Percentiles rank a stretch among this genome's conserved stretches.
These are phyloP conservation scores for Chalaropsis ovoidea DNA, from an alignment of 2,329 filamentous ascomycete genomes.

Conservation along the genomic window DNA sequence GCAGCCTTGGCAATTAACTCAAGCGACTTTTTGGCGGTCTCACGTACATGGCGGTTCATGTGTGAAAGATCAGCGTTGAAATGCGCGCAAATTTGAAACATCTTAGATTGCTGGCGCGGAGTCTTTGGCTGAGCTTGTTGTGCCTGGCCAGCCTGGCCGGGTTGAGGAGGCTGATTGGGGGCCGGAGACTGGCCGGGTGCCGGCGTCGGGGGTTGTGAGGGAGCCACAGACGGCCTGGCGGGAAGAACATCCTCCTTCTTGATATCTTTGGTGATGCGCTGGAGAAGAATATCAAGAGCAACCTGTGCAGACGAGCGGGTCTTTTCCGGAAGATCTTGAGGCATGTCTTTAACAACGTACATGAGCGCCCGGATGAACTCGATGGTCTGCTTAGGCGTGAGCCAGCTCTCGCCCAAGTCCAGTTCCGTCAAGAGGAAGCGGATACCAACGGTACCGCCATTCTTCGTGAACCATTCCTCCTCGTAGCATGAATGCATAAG, in stretches of 20 bases:
- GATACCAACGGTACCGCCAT: slow-evolving; percentile 83
- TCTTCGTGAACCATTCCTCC: slow-evolving; percentile 98
- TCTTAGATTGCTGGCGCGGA: slow-evolving; percentile 38
- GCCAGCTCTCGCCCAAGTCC: slow-evolving; percentile 73
- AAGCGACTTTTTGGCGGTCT: slow-evolving; percentile 72
- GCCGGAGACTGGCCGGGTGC: slow-evolving; percentile 33
- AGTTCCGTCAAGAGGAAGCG: slow-evolving; percentile 76
- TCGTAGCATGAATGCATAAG: slow-evolving; percentile 95
- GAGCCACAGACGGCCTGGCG: neutral
- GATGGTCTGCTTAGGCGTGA: slow-evolving; percentile 61
- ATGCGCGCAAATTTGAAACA: slow-evolving; percentile 63
- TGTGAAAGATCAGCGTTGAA: slow-evolving; percentile 84
- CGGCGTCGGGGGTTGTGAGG: slow-evolving; percentile 26
- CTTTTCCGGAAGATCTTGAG: slow-evolving; percentile 80
- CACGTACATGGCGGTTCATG: slow-evolving; percentile 89
- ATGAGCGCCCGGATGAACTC: slow-evolving; percentile 87
- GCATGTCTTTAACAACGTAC: slow-evolving; percentile 98
- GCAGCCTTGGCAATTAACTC: slow-evolving; percentile 70
- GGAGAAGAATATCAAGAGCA: slow-evolving; percentile 69
- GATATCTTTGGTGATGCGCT: slow-evolving; percentile 65
- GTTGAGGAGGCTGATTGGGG: slow-evolving; percentile 30
- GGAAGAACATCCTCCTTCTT: slow-evolving; percentile 64
- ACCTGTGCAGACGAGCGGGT: slow-evolving; percentile 74
- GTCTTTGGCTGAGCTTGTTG: slow-evolving; percentile 40
- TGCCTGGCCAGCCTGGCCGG: slow-evolving; percentile 27